These are phyloP conservation scores for Scopulariopsis brevicaulis DNA, from an alignment of 2,329 filamentous ascomycete species.

Conservation along the genomic window DNA sequence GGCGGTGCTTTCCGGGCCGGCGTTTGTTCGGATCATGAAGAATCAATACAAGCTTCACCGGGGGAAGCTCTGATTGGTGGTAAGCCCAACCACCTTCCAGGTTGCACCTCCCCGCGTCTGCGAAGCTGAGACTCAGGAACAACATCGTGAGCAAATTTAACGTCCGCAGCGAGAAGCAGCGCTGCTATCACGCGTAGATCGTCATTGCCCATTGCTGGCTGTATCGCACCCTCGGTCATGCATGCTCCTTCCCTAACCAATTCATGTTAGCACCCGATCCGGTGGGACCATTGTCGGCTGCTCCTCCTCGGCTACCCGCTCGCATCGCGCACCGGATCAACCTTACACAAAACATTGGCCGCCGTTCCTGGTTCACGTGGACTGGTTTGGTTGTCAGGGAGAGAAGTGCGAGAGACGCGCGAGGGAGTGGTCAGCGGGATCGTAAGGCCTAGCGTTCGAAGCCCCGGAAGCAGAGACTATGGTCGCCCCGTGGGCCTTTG, in stretches of 20 bases:
- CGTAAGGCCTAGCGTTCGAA: not conserved
- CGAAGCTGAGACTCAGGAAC: too few species aligned
- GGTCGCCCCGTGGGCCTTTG: not conserved
- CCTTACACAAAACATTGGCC: not conserved
- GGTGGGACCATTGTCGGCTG: not conserved
- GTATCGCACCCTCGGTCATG: not conserved
- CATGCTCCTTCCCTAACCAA: not conserved
- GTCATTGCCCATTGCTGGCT: not conserved
- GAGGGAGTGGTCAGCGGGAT: not conserved
- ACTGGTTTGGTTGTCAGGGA: not conserved
- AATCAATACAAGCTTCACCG: too few species aligned
- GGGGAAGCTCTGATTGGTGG: too few species aligned
- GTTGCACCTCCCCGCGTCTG: too few species aligned
- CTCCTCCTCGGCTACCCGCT: not conserved
- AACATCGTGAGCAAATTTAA: not conserved
- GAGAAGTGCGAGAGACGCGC: not conserved
- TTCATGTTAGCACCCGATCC: not conserved
- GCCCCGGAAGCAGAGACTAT: not conserved
- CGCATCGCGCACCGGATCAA: not conserved
- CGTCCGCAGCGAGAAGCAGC: not conserved
- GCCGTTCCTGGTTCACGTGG: not conserved
- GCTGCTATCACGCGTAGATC: not conserved
- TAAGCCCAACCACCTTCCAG: too few species aligned
- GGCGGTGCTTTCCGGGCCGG: too few species aligned
- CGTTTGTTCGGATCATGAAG: too few species aligned